These are phyloP conservation scores for Phaeosphaeriaceae sp. DNA, from an alignment of 2,329 filamentous ascomycete species.

Conservation along the genomic window DNA sequence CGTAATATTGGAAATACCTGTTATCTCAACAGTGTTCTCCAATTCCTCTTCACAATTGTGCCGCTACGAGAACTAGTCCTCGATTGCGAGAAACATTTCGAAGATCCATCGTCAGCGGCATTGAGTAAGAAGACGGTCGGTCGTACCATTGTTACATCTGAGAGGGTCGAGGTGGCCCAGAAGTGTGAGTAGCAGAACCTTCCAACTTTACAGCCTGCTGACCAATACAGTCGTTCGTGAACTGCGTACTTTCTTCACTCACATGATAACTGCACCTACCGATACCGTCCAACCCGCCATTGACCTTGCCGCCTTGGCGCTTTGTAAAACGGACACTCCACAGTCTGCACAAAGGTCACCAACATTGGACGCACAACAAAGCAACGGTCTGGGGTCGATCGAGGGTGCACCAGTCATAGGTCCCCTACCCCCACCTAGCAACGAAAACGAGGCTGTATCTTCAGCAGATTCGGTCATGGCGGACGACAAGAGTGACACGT, in stretches of 20 bases:
- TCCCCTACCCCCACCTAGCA: conserved; percentile 50
- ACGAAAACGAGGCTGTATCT: conserved; percentile 1
- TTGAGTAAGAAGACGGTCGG: conserved; percentile 75
- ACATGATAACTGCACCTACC: conserved; percentile 69
- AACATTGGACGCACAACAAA: conserved; percentile 53
- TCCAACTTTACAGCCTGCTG: conserved; percentile 11
- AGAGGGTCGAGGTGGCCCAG: conserved; percentile 67
- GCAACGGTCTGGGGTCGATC: conserved; percentile 50
- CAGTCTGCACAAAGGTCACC: conserved; percentile 46
- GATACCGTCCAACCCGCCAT: conserved; percentile 74
- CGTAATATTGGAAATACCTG: conserved; percentile 97
- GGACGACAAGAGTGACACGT: conserved; percentile 27
- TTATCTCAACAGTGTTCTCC: conserved; percentile 94
- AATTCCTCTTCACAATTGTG: conserved; percentile 91
- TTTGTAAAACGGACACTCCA: conserved; percentile 65
- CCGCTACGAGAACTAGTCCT: conserved; percentile 82
- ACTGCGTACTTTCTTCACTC: conserved; percentile 72
- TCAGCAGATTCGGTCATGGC: conserved; percentile 35
- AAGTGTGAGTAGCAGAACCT: conserved; percentile 67
- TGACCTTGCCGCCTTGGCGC: conserved; percentile 79
- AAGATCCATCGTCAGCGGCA: conserved; percentile 69
- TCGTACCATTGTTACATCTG: conserved; percentile 69
- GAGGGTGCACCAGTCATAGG: conserved; percentile 55
- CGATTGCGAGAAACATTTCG: conserved; percentile 73
- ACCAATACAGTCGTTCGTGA: conserved; percentile 72